Percentiles rank a stretch among this genome's conserved stretches.
These are phyloP conservation scores for Ustilago nuda DNA, from an alignment of 1,284 basidiomycete genomes.

Conservation along the genomic window DNA sequence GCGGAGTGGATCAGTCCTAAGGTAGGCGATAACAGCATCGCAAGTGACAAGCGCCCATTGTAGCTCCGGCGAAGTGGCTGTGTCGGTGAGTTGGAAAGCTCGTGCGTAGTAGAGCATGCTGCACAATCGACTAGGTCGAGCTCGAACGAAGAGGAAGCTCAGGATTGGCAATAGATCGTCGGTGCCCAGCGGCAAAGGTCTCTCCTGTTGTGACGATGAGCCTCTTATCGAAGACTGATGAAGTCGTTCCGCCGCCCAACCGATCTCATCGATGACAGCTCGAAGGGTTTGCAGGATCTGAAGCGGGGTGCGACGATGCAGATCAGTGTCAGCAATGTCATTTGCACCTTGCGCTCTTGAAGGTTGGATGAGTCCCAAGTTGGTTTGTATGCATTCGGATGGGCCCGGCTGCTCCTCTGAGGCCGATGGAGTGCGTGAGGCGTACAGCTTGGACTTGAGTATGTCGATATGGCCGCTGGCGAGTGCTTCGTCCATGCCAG, in stretches of 20 bases:
- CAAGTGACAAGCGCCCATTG: conserved; percentile 46
- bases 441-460: conserved; percentile 6
- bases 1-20: conserved; percentile 38
- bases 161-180: conserved; percentile 47
- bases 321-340: background rate
- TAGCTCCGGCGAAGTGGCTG: conserved; percentile 27
- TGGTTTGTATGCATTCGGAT: conserved; percentile 3
- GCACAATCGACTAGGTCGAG: conserved; percentile 20
- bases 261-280: conserved; percentile 43
- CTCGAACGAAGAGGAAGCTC: conserved; percentile 38
- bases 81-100: conserved; percentile 38
- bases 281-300: conserved; percentile 40
- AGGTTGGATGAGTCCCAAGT: conserved; percentile 12
- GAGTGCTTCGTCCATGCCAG: conserved; percentile 34
- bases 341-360: too few species aligned
- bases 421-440: background rate
- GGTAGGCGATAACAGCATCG: conserved; percentile 45
- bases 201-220: conserved; percentile 5
- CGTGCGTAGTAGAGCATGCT: conserved; percentile 50
- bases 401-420: background rate
- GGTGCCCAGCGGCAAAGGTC: conserved; percentile 26
- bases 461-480: conserved; percentile 7
- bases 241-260: conserved; percentile 23
- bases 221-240: conserved; percentile 13
- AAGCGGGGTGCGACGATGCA: conserved; percentile 40